These are phyloP conservation scores for Luvunga scandens DNA, from an alignment of 345 rosid genomes.

Conservation along the genomic window DNA sequence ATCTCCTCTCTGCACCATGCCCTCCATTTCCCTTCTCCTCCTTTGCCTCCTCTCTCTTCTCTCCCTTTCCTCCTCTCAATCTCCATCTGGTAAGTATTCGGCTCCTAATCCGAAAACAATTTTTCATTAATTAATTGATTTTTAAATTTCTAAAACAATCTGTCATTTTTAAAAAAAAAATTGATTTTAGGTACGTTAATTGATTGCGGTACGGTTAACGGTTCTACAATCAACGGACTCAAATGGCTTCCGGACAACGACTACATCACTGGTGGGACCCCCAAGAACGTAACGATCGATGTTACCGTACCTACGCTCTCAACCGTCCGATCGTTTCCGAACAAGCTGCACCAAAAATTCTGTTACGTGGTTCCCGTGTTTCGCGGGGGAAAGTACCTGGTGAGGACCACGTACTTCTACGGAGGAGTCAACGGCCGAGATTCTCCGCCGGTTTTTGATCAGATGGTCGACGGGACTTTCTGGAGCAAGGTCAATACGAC, in stretches of 20 bases:
- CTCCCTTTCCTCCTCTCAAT: conserved; percentile 42
- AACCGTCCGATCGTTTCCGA: conserved; percentile 85
- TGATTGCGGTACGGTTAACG: conserved; percentile 61
- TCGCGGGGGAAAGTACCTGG: conserved; percentile 62
- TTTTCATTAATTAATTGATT: not conserved
- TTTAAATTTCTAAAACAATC: not conserved
- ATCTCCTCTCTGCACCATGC: conserved; percentile 30
- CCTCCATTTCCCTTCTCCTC: conserved; percentile 6
- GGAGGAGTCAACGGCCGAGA: conserved; percentile 67
- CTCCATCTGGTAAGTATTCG: conserved; percentile 33
- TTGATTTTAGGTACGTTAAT: conserved; percentile 48
- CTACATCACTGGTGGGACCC: conserved; percentile 46
- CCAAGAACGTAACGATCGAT: conserved; percentile 37
- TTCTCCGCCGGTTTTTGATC: conserved; percentile 83
- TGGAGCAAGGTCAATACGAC: conserved; percentile 85
- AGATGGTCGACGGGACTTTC: conserved; percentile 81
- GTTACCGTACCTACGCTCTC: conserved; percentile 35
- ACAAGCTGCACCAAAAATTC: conserved; percentile 44
- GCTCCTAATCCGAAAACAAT: not conserved
- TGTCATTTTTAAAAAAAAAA: not conserved
- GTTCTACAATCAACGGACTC: conserved; percentile 40
- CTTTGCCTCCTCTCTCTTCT: conserved; percentile 20
- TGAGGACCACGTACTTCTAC: conserved; percentile 75
- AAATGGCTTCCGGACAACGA: conserved; percentile 60
- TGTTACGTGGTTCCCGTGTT: conserved; percentile 57